Evolutionary conservation across 768 basidiomycete genomes (phyloP).

Genomic region (Russula sp.): DNA sequence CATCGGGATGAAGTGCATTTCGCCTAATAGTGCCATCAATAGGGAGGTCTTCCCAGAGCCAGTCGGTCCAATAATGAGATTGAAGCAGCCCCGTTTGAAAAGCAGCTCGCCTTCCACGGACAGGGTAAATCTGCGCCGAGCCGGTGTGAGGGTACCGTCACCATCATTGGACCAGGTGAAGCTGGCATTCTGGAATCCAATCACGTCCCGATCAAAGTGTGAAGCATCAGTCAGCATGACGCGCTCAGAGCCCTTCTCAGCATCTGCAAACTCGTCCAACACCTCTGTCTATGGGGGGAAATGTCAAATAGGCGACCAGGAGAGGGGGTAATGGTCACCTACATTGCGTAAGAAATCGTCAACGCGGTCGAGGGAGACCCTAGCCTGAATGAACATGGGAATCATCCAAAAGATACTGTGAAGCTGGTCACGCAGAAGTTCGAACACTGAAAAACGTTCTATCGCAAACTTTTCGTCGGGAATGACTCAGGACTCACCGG

Average conservation of each 20-base stretch:
- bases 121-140: conserved; percentile 42
- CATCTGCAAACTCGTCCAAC: conserved; percentile 26
- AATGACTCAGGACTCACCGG: conserved; percentile 6
- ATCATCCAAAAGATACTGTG: conserved; percentile 24
- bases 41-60: conserved; percentile 55
- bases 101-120: conserved; percentile 44
- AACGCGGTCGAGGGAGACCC: conserved; percentile 35
- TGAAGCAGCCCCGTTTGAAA: conserved; percentile 47
- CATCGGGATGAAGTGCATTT: conserved; percentile 56
- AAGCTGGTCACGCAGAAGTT: conserved; percentile 32
- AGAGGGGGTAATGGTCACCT: neutral
- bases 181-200: conserved; percentile 47
- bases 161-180: conserved; percentile 47
- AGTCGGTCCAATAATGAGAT: conserved; percentile 54
- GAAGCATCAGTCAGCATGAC: conserved; percentile 19
- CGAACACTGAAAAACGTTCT: conserved; percentile 30
- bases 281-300: conserved; percentile 27
- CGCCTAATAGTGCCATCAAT: conserved; percentile 58
- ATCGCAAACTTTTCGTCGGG: neutral
- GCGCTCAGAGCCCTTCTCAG: conserved; percentile 11
- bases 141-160: conserved; percentile 34
- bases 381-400: conserved; percentile 26
- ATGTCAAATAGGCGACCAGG: neutral
- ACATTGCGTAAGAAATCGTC: conserved; percentile 33
- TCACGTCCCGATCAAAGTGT: conserved; percentile 22